Evolutionary conservation across 2,329 filamentous ascomycete species (phyloP), one percentile per base, ranked within the genome.

Genomic region (Trichoderma arundinaceum): DNA sequence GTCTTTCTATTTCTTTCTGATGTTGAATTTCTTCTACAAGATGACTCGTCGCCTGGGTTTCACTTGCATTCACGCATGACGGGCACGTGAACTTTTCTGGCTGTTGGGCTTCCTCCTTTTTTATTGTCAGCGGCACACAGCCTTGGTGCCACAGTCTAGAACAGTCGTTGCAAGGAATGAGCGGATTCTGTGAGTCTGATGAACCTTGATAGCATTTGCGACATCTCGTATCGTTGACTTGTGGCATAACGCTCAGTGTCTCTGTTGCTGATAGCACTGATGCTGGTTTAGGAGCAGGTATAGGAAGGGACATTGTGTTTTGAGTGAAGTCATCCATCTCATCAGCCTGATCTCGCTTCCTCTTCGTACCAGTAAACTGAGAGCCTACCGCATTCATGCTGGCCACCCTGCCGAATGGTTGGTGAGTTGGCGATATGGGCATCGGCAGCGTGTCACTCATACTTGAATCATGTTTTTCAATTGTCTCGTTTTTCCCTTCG

Each of bases 291-390:
- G 53, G 33, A 48, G 41, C n/a, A n/a, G 53, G 54, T 52, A 71
- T 66, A 1, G 73, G 71, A 39, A 77, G 75, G 0, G 70, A 57
- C 17, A 78, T 72, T 5, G 77, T 77, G 68, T 67, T 72, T 63
- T 75, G 75, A 2, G 69, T 70, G 48, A 78, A 78, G 51, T 79
- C 75, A 4, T 73, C 66, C 1, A 53, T 64, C 13, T 67, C 66
- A 1, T 15, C 64, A 17, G 41, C 56, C 2, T 67, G 28, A 12
- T 69, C 69, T 64, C 73, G 71, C 67, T 78, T 78, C 41, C 75
- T 70, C 67, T 78, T 78, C 13, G 69, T 44, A 3, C 69, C 65
- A 6, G 39, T 10, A 17, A 60, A 15, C 41, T 13, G 38, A 22
- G 43, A 60, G 33, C 22, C 44, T n/a, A 53, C 46, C 28, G 48